A percentile compares a stretch with the other conserved stretches of the same genome.
phyloP scores from a whole-genome alignment of 2,329 filamentous ascomycete species.

The Pleochaeta shiraiana region DNA sequence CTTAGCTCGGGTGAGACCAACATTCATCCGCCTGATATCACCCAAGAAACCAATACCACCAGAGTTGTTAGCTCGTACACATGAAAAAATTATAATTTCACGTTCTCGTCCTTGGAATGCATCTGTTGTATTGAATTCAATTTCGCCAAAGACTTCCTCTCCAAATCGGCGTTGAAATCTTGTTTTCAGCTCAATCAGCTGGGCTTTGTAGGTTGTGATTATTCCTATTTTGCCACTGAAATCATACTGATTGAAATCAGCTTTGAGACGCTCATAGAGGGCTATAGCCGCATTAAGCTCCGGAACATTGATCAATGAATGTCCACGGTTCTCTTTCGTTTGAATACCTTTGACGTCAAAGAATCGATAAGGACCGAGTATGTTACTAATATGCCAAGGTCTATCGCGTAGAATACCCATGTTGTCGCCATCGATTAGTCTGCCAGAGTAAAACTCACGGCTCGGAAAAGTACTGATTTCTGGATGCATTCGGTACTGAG shows the following conservation, averaged over 20 bases:
- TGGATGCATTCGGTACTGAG: slow-evolving; percentile 98
- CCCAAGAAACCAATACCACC: slow-evolving; percentile 97
- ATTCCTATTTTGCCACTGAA: slow-evolving; percentile 77
- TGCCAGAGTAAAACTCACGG: slow-evolving; percentile 75
- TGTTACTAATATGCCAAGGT: slow-evolving; percentile 64
- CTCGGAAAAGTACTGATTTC: slow-evolving; percentile 88
- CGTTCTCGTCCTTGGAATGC: slow-evolving; percentile 94
- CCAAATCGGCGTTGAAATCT: slow-evolving; percentile 57
- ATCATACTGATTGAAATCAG: slow-evolving; percentile 46
- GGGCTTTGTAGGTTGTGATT: slow-evolving; percentile 95
- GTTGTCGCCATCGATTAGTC: slow-evolving; percentile 60
- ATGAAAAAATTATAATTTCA: slow-evolving; percentile 98
- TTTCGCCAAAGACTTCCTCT: slow-evolving; percentile 46
- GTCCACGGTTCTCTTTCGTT: slow-evolving; percentile 56
- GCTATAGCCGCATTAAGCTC: slow-evolving; percentile 75
- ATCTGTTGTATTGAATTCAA: slow-evolving; percentile 98
- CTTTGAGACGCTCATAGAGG: slow-evolving; percentile 58
- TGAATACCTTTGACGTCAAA: slow-evolving; percentile 90
- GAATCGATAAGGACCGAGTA: slow-evolving; percentile 88
- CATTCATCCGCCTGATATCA: slow-evolving; percentile 98
- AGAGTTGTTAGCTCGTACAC: slow-evolving; percentile 77
- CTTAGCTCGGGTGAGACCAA: slow-evolving; percentile 89
- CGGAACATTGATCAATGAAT: slow-evolving; percentile 73
- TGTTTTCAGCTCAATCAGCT: slow-evolving; percentile 56
- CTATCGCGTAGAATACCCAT: slow-evolving; percentile 58